phyloP scores from a whole-genome alignment of 352 stramenopile genomes.

The Globisporangium apiculatum region DNA sequence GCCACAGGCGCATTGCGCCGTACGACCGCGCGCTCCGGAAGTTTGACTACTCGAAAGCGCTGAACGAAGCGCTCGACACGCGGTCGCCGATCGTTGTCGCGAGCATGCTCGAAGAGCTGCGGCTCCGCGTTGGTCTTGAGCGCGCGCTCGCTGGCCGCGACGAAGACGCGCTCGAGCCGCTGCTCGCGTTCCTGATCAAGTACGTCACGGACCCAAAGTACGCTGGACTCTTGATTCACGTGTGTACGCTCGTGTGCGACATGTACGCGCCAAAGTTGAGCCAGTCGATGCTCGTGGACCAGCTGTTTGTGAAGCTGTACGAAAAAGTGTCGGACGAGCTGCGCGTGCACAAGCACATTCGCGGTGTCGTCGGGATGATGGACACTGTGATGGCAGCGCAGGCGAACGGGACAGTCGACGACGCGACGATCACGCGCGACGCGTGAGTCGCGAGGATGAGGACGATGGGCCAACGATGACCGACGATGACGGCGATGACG shows the following conservation, averaged over 20 bases:
- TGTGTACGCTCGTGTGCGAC: slow-evolving; percentile 91
- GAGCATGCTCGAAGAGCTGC: slow-evolving; percentile 94
- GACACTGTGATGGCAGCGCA: slow-evolving; percentile 86
- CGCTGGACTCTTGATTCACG: slow-evolving; percentile 85
- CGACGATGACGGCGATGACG: no score
- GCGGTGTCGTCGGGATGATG: slow-evolving; percentile 84
- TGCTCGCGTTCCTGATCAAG: slow-evolving; percentile 93
- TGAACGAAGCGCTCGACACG: slow-evolving; percentile 92
- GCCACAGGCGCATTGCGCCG: slow-evolving; percentile 86
- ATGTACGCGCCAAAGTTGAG: slow-evolving; percentile 92
- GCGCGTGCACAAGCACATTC: slow-evolving; percentile 78
- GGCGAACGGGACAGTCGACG: slow-evolving; percentile 48
- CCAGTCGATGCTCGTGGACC: slow-evolving; percentile 88
- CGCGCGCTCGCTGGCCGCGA: slow-evolving; percentile 89
- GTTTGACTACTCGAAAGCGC: slow-evolving; percentile 94
- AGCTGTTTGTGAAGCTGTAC: slow-evolving; percentile 91
- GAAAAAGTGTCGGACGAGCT: slow-evolving; percentile 85
- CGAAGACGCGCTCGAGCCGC: slow-evolving; percentile 91
- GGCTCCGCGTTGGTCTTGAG: slow-evolving; percentile 86
- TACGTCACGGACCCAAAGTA: slow-evolving; percentile 95
- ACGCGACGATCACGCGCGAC: slow-evolving; percentile 13
- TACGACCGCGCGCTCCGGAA: slow-evolving; percentile 92
- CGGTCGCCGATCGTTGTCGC: slow-evolving; percentile 88
- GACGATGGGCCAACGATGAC: no score
- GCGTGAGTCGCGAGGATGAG: background rate